phyloP scores from a whole-genome alignment of 2,329 filamentous ascomycete species.

The Colletotrichum filicis region DNA sequence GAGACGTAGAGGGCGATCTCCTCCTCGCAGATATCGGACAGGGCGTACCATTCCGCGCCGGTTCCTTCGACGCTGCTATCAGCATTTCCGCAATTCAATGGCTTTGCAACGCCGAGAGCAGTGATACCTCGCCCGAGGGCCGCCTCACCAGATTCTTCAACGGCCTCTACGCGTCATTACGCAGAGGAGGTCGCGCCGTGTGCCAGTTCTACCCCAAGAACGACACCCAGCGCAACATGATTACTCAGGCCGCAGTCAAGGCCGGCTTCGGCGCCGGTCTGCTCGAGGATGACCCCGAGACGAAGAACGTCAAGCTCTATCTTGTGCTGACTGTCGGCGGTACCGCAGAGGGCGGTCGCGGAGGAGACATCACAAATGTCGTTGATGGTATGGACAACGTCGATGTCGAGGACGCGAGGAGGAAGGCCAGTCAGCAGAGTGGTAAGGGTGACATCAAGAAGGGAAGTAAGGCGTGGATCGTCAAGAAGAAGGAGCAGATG shows the following conservation, averaged over 20 bases:
- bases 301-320: slow-evolving; percentile 97
- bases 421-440: slow-evolving; percentile 55
- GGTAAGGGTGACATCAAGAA: slow-evolving; percentile 73
- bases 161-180: slow-evolving; percentile 85
- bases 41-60: slow-evolving; percentile 91
- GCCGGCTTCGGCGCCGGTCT: slow-evolving; percentile 96
- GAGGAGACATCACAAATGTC: slow-evolving; percentile 89
- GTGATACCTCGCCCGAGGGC: slow-evolving; percentile 83
- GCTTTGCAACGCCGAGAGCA: slow-evolving; percentile 95
- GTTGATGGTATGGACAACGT: slow-evolving; percentile 91
- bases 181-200: slow-evolving; percentile 87
- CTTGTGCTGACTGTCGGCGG: slow-evolving; percentile 91
- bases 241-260: slow-evolving; percentile 87
- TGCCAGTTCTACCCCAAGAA: slow-evolving; percentile 99
- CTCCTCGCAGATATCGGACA: slow-evolving; percentile 95
- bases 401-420: slow-evolving; percentile 79
- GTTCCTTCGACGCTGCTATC: slow-evolving; percentile 93
- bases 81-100: slow-evolving; percentile 97
- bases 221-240: slow-evolving; percentile 90
- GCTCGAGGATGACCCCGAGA: slow-evolving; percentile 93
- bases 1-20: slow-evolving; percentile 94
- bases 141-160: slow-evolving; percentile 90
- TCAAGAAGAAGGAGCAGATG: slow-evolving; percentile 93
- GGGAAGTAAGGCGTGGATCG: slow-evolving; percentile 85
- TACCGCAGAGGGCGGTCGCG: slow-evolving; percentile 56